A percentile compares a stretch with the other conserved stretches of the same genome.
phyloP scores from a whole-genome alignment of 1,139 yeast species.

The Debaryomyces fabryi region DNA sequence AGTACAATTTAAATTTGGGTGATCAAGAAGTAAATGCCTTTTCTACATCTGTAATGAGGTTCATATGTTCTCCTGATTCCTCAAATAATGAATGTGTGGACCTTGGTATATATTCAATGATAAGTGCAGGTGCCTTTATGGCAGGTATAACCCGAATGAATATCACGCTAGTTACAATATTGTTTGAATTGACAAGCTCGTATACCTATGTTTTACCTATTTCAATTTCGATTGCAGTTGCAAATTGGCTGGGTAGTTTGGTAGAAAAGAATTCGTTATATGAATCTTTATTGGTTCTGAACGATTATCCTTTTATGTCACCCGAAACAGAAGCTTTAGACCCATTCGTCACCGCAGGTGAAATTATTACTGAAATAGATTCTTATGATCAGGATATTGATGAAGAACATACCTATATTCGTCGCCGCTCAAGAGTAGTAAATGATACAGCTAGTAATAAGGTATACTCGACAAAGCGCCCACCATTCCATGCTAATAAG shows the following conservation, averaged over 20 bases:
- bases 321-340: conserved; percentile 43
- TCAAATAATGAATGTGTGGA: conserved; percentile 38
- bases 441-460: background rate
- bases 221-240: conserved; percentile 57
- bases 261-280: conserved; percentile 57
- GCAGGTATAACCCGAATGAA: conserved; percentile 73
- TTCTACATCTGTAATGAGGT: conserved; percentile 20
- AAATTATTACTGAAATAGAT: conserved; percentile 15
- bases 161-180: conserved; percentile 59
- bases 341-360: conserved; percentile 35
- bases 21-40: conserved; percentile 14
- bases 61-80: conserved; percentile 20
- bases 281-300: conserved; percentile 50
- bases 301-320: conserved; percentile 58
- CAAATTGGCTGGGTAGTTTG: conserved; percentile 60
- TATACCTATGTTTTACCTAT: conserved; percentile 64
- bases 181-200: conserved; percentile 63
- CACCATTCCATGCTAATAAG: background rate
- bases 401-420: background rate
- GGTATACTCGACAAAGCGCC: background rate
- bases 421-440: background rate
- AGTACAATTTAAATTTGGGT: conserved; percentile 6
- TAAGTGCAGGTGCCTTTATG: conserved; percentile 69
- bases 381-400: conserved; percentile 8
- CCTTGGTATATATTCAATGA: conserved; percentile 66